Evolutionary conservation across 2,329 filamentous ascomycete genomes (phyloP), one percentile per base, ranked within the genome.

Genomic region (Cryphonectria naterciae): DNA sequence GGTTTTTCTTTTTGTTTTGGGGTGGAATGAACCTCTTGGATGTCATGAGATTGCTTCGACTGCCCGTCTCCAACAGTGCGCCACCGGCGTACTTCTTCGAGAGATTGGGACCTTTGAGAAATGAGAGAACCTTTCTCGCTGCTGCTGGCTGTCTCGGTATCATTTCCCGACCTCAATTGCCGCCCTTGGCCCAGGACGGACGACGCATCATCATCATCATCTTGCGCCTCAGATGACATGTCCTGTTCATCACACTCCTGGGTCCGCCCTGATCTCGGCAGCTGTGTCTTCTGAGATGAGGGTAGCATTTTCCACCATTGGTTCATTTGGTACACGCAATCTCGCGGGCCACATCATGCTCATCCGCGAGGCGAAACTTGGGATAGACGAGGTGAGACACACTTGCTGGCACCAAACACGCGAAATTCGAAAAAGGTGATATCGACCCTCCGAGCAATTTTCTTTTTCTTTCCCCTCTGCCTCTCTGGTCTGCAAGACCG

Each of bases 201-300:
- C 22, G 25, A 58, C 37, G 46, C 22, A 49, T 7, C 43, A 49
- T 7, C 43, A 49, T 22, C 43, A 37, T 39, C 58, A 22, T 39
- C 32, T 61, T 61, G 32, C 58, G 35, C 58, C 15, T 32, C 35
- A 39, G 58, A 61, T 39, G 32, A 17, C 35, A 4, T 61, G 17
- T 13, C 22, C 15, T 28, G n/a, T 5, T 58, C 19, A n/a, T 61
- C 58, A 61, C 58, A 61, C 35, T 61, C 4, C 58, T 61, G 58
- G 58, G 58, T 7, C 49, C 35, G 65, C 65, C 65, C 35, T 67
- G 65, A 56, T 43, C 22, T 67, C 49, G 65, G 65, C 39, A 67
- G 65, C 49, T 60, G 25, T 54, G 52, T 61, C 58, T 61, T n/a
- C 19, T 37, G 58, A 61, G 58, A 61, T 61, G 58, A 61, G 35